Conservation (phyloP, 2,329 filamentous ascomycete species). For the Kalmusia sp. region DNA sequence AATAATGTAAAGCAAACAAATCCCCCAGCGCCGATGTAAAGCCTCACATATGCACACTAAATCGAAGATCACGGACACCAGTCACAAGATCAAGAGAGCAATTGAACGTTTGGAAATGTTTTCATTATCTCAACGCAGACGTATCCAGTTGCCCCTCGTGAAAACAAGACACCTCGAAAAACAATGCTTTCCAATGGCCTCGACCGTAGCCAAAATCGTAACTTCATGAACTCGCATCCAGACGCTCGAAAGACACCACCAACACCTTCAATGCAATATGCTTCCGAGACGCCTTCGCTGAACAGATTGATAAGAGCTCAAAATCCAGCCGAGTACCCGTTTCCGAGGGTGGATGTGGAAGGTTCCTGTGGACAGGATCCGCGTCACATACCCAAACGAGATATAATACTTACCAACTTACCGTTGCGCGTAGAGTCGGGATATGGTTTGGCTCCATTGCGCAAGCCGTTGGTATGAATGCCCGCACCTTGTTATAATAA, state of each 20-base stretch:
- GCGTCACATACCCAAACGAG: constrained; percentile 49
- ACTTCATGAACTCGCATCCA: constrained; percentile 30
- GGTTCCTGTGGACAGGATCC: constrained; percentile 31
- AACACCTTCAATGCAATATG: constrained; percentile 33
- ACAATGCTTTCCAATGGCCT: constrained; percentile 2
- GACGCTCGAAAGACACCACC: constrained; percentile 31
- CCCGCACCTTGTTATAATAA: constrained; percentile 17
- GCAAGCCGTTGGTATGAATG: constrained; percentile 40
- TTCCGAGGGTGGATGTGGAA: constrained; percentile 43
- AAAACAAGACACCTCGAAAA: constrained; percentile 6
- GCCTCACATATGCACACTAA: too few relatives aligned
- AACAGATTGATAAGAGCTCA: constrained; percentile 22
- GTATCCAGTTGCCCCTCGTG: neutral
- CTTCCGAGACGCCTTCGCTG: constrained; percentile 42
- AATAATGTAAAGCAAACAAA: too few relatives aligned
- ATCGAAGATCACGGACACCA: too few relatives aligned
- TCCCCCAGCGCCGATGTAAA: too few relatives aligned
- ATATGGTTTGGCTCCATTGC: constrained; percentile 41
- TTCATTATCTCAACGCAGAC: constrained; percentile 1
- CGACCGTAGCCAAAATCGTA: constrained; percentile 5
- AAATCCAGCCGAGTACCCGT: constrained; percentile 27
- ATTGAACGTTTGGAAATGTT: neutral
- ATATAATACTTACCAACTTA: constrained; percentile 52
- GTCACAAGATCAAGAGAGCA: neutral
- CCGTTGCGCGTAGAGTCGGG: constrained; percentile 50